Evolutionary conservation across 2,329 filamentous ascomycete genomes (phyloP).

Genomic region (Neonectria punicea): DNA sequence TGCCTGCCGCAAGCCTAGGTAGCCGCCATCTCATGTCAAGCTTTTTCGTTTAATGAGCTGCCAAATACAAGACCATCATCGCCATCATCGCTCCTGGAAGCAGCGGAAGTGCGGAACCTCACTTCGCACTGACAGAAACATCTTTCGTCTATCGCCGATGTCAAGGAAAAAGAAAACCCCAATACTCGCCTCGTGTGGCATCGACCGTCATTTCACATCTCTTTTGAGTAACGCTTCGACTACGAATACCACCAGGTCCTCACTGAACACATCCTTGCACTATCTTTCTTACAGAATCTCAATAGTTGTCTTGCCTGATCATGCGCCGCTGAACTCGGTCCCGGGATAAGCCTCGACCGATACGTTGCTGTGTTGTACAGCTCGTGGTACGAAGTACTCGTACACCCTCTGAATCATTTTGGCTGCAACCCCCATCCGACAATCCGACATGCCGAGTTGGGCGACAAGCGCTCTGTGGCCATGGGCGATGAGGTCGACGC

Average conservation of each 20-base stretch:
- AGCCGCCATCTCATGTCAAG: background rate
- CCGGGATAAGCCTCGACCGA: slow-evolving; percentile 11
- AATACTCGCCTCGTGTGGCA: background rate
- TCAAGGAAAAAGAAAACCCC: background rate
- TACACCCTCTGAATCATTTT: slow-evolving; percentile 8
- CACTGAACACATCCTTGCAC: background rate
- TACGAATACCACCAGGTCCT: background rate
- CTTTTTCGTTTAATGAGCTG: slow-evolving; percentile 4
- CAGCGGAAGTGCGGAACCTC: slow-evolving; percentile 2
- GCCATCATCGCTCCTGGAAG: background rate
- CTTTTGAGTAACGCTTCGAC: background rate
- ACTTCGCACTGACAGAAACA: slow-evolving; percentile 1
- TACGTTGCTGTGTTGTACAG: slow-evolving; percentile 7
- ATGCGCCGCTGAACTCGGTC: slow-evolving; percentile 7
- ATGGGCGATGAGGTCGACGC: slow-evolving; percentile 18
- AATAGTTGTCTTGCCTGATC: background rate
- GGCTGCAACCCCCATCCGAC: slow-evolving; percentile 11
- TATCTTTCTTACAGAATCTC: background rate
- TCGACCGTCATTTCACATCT: slow-evolving; percentile 12
- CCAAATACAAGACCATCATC: background rate
- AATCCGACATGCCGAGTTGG: slow-evolving; percentile 4
- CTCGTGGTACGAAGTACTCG: background rate
- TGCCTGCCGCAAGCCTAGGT: slow-evolving; percentile 1
- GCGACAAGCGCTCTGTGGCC: slow-evolving; percentile 6
- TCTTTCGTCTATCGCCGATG: background rate